phyloP scores from a whole-genome alignment of 2,329 filamentous ascomycete species.

The Talaromyces pinophilus region DNA sequence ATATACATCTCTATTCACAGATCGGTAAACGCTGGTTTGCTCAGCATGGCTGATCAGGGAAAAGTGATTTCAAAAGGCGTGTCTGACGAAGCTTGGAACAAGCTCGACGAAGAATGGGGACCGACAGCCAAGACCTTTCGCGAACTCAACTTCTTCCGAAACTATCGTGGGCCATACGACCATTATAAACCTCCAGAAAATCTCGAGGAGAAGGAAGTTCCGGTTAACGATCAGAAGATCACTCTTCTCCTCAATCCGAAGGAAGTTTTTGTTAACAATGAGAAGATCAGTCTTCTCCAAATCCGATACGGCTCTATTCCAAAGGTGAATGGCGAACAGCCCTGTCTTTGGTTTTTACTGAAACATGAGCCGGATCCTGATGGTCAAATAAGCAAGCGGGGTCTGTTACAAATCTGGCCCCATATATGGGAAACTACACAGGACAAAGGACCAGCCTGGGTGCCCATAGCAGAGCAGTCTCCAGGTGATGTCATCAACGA shows the following conservation, averaged over 20 bases:
- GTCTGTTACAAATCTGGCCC: not conserved
- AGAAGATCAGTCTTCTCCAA: not conserved
- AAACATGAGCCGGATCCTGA: not conserved
- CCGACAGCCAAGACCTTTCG: not conserved
- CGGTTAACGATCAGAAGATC: not conserved
- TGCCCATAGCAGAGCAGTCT: not conserved
- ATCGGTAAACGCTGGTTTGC: not conserved
- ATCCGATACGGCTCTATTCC: not conserved
- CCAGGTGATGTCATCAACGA: not conserved
- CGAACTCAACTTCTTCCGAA: not conserved
- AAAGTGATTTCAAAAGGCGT: not conserved
- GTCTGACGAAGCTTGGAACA: not conserved
- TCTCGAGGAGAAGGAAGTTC: not conserved
- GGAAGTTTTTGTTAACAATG: no score
- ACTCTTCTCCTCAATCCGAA: not conserved
- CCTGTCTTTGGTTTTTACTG: not conserved
- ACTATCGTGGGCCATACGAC: not conserved
- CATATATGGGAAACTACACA: not conserved
- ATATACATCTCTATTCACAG: not conserved
- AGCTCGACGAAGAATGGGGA: not conserved
- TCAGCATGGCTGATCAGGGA: not conserved
- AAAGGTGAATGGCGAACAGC: not conserved
- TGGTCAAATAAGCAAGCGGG: not conserved
- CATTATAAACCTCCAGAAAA: not conserved
- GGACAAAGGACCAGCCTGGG: not conserved